phyloP scores from a whole-genome alignment of 805 yeast species.

The Tetrapisispora arboricola region DNA sequence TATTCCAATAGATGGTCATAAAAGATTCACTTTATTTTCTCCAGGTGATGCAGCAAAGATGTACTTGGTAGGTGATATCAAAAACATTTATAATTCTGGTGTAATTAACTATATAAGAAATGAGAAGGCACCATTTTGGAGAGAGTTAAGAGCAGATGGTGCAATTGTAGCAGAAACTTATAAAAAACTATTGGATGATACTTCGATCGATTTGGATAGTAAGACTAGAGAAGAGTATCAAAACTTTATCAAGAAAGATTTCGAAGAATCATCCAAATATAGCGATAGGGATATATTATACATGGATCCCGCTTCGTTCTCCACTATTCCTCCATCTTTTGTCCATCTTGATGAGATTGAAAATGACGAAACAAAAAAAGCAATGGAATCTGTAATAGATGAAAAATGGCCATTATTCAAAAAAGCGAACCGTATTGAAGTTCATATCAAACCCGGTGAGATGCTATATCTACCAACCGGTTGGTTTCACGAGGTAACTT shows the following conservation, averaged over 20 bases:
- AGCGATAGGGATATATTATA: conserved; percentile 10
- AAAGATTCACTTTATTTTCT: conserved; percentile 56
- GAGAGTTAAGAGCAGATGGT: conserved; percentile 50
- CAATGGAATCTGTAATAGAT: conserved; percentile 31
- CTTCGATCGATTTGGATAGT: conserved; percentile 14
- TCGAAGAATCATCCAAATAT: conserved; percentile 10
- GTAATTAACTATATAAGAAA: conserved; percentile 52
- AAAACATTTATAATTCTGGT: conserved; percentile 46
- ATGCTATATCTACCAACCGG: conserved; percentile 67
- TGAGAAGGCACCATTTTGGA: conserved; percentile 54
- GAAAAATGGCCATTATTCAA: conserved; percentile 41
- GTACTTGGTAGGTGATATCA: conserved; percentile 56
- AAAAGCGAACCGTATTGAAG: conserved; percentile 33
- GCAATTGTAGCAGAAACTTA: conserved; percentile 43
- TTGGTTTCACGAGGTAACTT: conserved; percentile 76
- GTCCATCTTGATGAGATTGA: conserved; percentile 48
- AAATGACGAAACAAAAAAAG: conserved; percentile 18
- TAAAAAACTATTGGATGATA: conserved; percentile 32
- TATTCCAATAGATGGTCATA: conserved; percentile 47
- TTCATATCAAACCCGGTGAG: conserved; percentile 49
- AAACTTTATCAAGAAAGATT: conserved; percentile 24
- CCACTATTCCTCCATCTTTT: conserved; percentile 51
- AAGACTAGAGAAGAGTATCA: conserved; percentile 18
- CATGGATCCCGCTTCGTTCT: conserved; percentile 61
- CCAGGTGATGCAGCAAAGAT: conserved; percentile 52